These are phyloP conservation scores for Trebouxia sp. DNA, from an alignment of 139 green algal genomes.

Conservation along the genomic window DNA sequence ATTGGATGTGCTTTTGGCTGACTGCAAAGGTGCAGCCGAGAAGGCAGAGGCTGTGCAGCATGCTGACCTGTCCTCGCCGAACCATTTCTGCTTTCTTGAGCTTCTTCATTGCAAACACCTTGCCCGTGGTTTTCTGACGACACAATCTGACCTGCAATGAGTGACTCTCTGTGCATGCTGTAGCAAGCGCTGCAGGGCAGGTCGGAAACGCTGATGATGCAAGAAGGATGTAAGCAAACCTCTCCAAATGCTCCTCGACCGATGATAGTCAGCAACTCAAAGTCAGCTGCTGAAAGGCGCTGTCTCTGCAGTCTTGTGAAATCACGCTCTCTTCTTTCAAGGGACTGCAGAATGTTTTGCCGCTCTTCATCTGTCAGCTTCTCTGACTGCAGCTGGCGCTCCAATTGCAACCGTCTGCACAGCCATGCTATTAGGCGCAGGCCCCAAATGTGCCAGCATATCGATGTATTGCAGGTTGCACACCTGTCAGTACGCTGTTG, in stretches of 20 bases:
- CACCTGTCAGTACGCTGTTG: conserved; percentile 75
- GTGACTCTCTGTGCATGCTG: not conserved
- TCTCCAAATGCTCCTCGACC: conserved; percentile 95
- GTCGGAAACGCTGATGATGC: not conserved
- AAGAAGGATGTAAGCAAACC: conserved; percentile 48
- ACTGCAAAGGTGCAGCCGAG: no score
- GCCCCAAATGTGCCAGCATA: not conserved
- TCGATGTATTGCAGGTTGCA: not conserved
- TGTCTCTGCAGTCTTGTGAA: conserved; percentile 85
- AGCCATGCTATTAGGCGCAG: not conserved
- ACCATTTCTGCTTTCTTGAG: conserved; percentile 97
- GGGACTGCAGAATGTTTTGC: conserved; percentile 55
- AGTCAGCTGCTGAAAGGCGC: conserved; percentile 85
- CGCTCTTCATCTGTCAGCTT: conserved; percentile 63
- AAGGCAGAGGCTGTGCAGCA: not conserved
- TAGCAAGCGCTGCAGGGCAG: not conserved
- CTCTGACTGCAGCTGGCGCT: conserved; percentile 68
- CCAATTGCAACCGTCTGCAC: conserved; percentile 69
- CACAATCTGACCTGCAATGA: conserved; percentile 81
- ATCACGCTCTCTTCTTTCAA: conserved; percentile 76
- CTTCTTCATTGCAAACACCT: conserved; percentile 98
- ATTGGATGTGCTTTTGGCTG: no score
- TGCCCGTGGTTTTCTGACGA: conserved; percentile 73
- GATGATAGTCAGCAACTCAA: conserved; percentile 96
- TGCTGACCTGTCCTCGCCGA: conserved; percentile 80